Evolutionary conservation across 2,329 filamentous ascomycete genomes (phyloP).

Genomic region (Diaporthe sp.): DNA sequence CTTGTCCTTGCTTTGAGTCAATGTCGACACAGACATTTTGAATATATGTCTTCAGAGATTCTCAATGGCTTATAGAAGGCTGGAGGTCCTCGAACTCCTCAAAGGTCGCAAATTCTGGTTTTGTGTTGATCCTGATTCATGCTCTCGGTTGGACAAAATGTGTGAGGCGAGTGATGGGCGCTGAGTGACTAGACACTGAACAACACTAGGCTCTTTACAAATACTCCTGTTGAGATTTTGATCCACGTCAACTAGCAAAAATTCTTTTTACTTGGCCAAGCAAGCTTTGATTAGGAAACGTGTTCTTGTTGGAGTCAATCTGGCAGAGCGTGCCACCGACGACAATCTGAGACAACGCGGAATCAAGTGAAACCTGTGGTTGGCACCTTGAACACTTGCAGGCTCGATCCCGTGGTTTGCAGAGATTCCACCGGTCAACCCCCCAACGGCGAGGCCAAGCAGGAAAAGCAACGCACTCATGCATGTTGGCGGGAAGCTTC

Average conservation of each 20-base stretch:
- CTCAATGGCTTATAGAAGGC: not conserved
- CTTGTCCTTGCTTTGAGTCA: not conserved
- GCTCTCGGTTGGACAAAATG: not conserved
- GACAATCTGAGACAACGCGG: not conserved
- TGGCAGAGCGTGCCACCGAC: not conserved
- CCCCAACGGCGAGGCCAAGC: not conserved
- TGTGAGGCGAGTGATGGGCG: not conserved
- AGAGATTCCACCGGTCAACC: not conserved
- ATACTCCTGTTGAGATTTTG: not conserved
- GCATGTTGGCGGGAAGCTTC: not conserved
- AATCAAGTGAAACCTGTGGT: not conserved
- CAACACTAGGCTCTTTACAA: not conserved
- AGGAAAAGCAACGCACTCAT: not conserved
- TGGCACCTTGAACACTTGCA: not conserved
- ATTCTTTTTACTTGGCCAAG: not conserved
- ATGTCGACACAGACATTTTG: not conserved
- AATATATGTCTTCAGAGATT: not conserved
- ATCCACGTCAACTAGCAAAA: not conserved
- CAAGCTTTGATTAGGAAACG: not conserved
- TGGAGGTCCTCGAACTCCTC: not conserved
- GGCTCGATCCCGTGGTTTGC: not conserved
- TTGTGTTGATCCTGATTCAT: no score
- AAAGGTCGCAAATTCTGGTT: no score
- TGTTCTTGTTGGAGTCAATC: not conserved
- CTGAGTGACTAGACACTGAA: not conserved